Evolutionary conservation across 352 stramenopile species (phyloP), one percentile per base, ranked within the genome.

Genomic region (Phytophthora chlamydospora): DNA sequence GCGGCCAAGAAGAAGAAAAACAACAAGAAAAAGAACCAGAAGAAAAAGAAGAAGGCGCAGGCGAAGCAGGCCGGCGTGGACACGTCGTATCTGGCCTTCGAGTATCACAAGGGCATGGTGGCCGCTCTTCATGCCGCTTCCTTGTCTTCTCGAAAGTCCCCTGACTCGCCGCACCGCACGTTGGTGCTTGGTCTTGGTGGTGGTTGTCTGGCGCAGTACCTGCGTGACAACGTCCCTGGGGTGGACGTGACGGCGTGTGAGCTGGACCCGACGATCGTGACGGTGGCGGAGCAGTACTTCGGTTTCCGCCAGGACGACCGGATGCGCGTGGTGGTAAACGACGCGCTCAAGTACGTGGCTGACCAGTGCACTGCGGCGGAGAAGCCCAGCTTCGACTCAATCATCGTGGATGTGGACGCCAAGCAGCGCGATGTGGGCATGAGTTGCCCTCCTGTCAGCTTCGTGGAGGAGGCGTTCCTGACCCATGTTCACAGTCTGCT

Each of bases 61-160:
- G 62, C 54, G 0, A 73, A 60, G n/a, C 48, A 55, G 17, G 48
- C 56, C 2, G 58, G 54, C 10, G 72, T 94, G 21, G 83, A 93
- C 49, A 68, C 71, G 17, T 78, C 66, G 0, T 91, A 85, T 50
- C 47, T 95, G 41, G 73, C 73, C 0, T 94, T 93, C 24, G 80
- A 89, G 16, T 94, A 93, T 58, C 86, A 95, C 57, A 85, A 81
- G 46, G 84, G 80, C 36, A 91, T 95, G 73, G 58, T 89, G 11
- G 80, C 78, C 14, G 74, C 74, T 19, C 63, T 91, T 58, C 76
- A 87, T 24, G 74, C 75, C 8, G 53, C 58, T 13, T 81, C 66
- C 35, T 53, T 79, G 24, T 63, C 64, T 29, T 48, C 42, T 10
- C 55, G 64, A 17, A 48, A 55, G 13, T n/a, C 48, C 33, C 13